Percentiles rank a stretch among this genome's conserved stretches.
These are phyloP conservation scores for Alloteropsis angusta DNA, from an alignment of 202 grass and related monocot genomes.

Conservation along the genomic window DNA sequence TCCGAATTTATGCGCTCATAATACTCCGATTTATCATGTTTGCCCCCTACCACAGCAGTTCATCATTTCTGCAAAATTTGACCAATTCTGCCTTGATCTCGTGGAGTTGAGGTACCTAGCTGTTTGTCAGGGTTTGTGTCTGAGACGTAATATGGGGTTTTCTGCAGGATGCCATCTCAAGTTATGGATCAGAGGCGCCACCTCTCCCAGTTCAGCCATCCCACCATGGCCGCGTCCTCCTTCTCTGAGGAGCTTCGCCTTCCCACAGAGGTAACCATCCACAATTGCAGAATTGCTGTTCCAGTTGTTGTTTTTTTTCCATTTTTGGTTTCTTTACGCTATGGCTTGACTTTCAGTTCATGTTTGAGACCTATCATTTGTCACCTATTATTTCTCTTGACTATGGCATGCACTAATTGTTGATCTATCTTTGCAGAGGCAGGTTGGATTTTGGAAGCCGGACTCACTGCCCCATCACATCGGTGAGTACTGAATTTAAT, in stretches of 20 bases:
- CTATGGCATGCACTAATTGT: conserved; percentile 15
- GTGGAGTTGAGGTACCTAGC: conserved; percentile 1
- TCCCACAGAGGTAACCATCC: conserved; percentile 51
- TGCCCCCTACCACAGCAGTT: neutral
- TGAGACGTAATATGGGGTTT: conserved; percentile 24
- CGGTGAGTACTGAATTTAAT: conserved; percentile 41
- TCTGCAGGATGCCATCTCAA: conserved; percentile 66
- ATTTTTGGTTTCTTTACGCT: neutral
- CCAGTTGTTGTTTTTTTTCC: conserved; percentile 1
- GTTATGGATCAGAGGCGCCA: conserved; percentile 70
- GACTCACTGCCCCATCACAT: conserved; percentile 47
- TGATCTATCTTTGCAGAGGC: conserved; percentile 42
- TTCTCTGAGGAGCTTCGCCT: conserved; percentile 61
- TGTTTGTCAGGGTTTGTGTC: neutral
- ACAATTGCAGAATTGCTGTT: neutral
- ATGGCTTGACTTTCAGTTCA: neutral
- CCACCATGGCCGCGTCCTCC: conserved; percentile 39
- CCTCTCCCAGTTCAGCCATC: conserved; percentile 29
- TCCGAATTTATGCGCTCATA: neutral
- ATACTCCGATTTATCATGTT: neutral
- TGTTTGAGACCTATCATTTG: neutral
- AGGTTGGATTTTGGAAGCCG: conserved; percentile 79
- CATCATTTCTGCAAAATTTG: neutral
- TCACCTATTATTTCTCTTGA: neutral
- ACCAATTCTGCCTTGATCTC: conserved; percentile 32